Percentiles rank a stretch among this genome's conserved stretches.
phyloP scores from a whole-genome alignment of 805 yeast species.

The Candida silvatica region DNA sequence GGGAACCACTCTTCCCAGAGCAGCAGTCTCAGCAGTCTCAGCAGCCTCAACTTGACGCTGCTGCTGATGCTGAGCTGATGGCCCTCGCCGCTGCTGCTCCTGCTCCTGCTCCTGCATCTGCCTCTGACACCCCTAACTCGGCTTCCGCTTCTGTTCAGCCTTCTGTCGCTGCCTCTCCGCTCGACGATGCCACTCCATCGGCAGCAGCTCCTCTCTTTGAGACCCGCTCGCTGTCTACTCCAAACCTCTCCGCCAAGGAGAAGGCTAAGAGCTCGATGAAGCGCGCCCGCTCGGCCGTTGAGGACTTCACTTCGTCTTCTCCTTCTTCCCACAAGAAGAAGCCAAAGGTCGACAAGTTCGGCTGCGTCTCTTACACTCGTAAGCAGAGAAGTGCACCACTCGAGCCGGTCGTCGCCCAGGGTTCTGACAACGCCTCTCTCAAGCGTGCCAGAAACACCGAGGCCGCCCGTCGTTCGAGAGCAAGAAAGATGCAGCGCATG shows the following conservation, averaged over 20 bases:
- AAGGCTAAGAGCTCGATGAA: not conserved
- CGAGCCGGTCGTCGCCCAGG: slow-evolving; percentile 54
- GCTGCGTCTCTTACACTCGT: slow-evolving; percentile 68
- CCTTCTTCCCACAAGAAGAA: slow-evolving; percentile 2
- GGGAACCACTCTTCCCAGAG: slow-evolving; percentile 37
- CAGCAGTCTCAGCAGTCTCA: not conserved
- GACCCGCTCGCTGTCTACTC: not conserved
- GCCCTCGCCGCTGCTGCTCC: not conserved
- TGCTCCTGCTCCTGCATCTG: not conserved
- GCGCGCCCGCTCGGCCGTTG: slow-evolving; percentile 8
- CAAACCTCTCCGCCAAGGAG: not conserved
- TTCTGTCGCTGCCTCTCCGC: slow-evolving; percentile 10
- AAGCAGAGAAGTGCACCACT: slow-evolving; percentile 70
- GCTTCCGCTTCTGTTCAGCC: too few relatives aligned
- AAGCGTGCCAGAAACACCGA: slow-evolving; percentile 97
- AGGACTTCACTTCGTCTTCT: slow-evolving; percentile 2
- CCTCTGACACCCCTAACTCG: too few relatives aligned
- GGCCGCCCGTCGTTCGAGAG: slow-evolving; percentile 93
- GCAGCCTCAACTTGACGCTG: too few relatives aligned
- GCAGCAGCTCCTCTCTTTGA: not conserved
- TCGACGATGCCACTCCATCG: slow-evolving; percentile 5
- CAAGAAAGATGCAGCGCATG: slow-evolving; percentile 87
- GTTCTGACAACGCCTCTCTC: slow-evolving; percentile 58
- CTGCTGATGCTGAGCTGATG: slow-evolving; percentile 1
- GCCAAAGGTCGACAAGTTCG: slow-evolving; percentile 56